phyloP scores from a whole-genome alignment of 176 grass and related monocot genomes.

The Aegilops tauschii region DNA sequence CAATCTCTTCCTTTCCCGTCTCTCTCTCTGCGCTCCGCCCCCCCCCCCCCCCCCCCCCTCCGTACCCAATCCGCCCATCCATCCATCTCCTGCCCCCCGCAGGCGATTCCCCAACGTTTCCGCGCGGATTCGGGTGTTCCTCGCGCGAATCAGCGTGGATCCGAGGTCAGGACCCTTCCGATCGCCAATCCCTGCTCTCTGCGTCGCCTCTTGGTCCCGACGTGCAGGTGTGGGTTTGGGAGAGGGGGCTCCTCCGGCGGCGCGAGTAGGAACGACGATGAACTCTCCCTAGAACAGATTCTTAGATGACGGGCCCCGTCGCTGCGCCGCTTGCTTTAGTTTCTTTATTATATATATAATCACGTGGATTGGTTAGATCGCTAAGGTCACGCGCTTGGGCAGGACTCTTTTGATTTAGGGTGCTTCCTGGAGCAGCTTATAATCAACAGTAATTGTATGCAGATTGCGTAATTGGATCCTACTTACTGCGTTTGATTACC shows the following conservation, averaged over 20 bases:
- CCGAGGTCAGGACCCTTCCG: constrained; percentile 13
- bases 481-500: not conserved
- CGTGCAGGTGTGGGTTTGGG: not conserved
- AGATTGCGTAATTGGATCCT: not conserved
- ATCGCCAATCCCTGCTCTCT: constrained; percentile 20
- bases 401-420: not conserved
- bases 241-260: not conserved
- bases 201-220: not conserved
- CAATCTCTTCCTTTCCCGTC: constrained; percentile 13
- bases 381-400: not conserved
- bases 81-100: not conserved
- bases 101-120: not conserved
- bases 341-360: not conserved
- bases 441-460: not conserved
- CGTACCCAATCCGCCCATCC: not conserved
- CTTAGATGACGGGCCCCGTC: not conserved
- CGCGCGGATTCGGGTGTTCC: not conserved
- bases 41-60: not conserved
- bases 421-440: not conserved
- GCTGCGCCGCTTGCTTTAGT: not conserved
- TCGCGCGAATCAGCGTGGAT: constrained; percentile 26
- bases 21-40: not conserved
- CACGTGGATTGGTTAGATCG: not conserved
- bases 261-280: not conserved
- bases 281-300: constrained; percentile 10